These are phyloP conservation scores for Malus fusca DNA, from an alignment of 306 rosid species.

Conservation along the genomic window DNA sequence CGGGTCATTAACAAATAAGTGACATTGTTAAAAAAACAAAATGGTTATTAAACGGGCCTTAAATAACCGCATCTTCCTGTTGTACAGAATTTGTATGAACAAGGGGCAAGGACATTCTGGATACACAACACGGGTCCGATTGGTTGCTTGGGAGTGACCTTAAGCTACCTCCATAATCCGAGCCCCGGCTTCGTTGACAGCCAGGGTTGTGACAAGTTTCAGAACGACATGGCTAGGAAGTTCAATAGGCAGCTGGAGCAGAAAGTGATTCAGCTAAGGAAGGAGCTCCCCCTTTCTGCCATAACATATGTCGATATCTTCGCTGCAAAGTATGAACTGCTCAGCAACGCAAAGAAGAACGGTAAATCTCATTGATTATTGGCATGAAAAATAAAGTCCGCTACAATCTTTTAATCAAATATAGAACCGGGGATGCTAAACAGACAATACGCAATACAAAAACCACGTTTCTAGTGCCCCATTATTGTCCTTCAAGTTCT, in stretches of 20 bases:
- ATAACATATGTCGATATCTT: conserved; percentile 64
- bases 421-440: too few species aligned
- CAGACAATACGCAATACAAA: too few species aligned
- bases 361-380: conserved; percentile 23
- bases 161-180: conserved; percentile 21
- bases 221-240: conserved; percentile 54
- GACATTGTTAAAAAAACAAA: not conserved
- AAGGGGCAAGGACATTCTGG: conserved; percentile 75
- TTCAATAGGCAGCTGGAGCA: conserved; percentile 52
- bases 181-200: conserved; percentile 34
- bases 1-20: not conserved
- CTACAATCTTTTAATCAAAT: too few species aligned
- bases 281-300: conserved; percentile 38
- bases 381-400: not conserved
- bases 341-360: conserved; percentile 40
- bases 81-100: conserved; percentile 32
- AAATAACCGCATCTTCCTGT: not conserved
- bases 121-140: conserved; percentile 83
- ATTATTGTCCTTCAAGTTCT: too few species aligned
- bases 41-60: too few species aligned
- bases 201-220: conserved; percentile 49
- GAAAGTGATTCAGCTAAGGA: conserved; percentile 34
- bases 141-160: conserved; percentile 54
- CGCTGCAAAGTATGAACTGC: conserved; percentile 54
- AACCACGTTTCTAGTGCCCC: too few species aligned